Evolutionary conservation across 2,329 filamentous ascomycete species (phyloP).

Genomic region (Magnaporthiopsis incrustans): DNA sequence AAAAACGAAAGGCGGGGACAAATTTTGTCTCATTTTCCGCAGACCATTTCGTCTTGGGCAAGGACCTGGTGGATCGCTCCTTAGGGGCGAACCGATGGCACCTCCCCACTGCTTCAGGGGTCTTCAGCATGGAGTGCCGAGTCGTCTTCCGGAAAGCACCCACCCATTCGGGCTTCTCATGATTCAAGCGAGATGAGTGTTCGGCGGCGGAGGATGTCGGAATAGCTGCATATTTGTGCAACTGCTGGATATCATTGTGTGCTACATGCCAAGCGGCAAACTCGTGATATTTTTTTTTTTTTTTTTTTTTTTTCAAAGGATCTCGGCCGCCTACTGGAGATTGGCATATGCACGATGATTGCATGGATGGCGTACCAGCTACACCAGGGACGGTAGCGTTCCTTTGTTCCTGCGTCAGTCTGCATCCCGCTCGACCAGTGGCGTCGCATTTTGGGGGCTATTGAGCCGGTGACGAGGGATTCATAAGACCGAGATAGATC

Average conservation of each 20-base stretch:
- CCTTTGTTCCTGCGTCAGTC: neutral
- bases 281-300: no score
- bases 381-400: neutral
- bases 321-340: neutral
- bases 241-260: neutral
- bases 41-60: neutral
- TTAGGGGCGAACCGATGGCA: neutral
- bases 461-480: neutral
- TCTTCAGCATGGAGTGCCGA: neutral
- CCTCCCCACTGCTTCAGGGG: neutral
- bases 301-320: no score
- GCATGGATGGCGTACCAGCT: neutral
- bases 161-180: neutral
- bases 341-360: neutral
- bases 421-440: neutral
- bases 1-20: neutral
- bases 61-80: neutral
- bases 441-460: neutral
- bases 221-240: neutral
- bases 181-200: neutral
- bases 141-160: neutral
- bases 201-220: neutral
- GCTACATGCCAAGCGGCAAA: no score
- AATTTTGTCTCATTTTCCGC: neutral
- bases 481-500: neutral